Evolutionary conservation across 306 rosid genomes (phyloP).

Genomic region (Cicer judaicum): DNA sequence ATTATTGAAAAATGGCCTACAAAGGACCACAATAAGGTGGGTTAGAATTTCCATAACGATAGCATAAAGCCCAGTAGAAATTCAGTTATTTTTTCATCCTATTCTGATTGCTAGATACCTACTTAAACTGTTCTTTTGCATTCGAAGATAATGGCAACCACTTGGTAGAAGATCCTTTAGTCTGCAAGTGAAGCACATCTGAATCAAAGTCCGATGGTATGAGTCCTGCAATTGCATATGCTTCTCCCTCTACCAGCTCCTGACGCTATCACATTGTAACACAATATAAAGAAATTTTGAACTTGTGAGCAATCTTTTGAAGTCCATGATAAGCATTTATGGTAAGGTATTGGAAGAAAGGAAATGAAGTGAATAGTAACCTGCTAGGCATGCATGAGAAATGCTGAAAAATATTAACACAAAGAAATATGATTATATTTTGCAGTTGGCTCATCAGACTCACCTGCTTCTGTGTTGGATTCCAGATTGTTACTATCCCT

Average conservation of each 20-base stretch:
- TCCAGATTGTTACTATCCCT: conserved; percentile 91
- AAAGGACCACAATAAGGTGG: conserved; percentile 38
- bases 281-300: conserved; percentile 20
- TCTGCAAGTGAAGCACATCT: conserved; percentile 67
- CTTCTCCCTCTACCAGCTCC: conserved; percentile 86
- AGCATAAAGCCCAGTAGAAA: conserved; percentile 1
- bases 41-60: conserved; percentile 32
- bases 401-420: conserved; percentile 24
- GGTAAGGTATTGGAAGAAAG: conserved; percentile 11
- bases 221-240: conserved; percentile 76
- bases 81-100: conserved; percentile 6
- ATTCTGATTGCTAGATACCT: conserved; percentile 38
- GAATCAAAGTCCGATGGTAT: conserved; percentile 62
- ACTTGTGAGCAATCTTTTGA: conserved; percentile 36
- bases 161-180: conserved; percentile 73
- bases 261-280: conserved; percentile 58
- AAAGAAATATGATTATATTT: conserved; percentile 3
- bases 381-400: neutral
- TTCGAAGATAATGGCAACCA: conserved; percentile 72
- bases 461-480: conserved; percentile 89
- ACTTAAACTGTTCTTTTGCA: conserved; percentile 63
- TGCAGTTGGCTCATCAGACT: conserved; percentile 53
- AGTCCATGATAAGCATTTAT: conserved; percentile 18
- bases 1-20: conserved; percentile 67
- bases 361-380: conserved; percentile 5